A percentile compares a stretch with the other conserved stretches of the same genome.
Conservation (phyloP, 805 yeast genomes). For the Hanseniaspora opuntiae region DNA sequence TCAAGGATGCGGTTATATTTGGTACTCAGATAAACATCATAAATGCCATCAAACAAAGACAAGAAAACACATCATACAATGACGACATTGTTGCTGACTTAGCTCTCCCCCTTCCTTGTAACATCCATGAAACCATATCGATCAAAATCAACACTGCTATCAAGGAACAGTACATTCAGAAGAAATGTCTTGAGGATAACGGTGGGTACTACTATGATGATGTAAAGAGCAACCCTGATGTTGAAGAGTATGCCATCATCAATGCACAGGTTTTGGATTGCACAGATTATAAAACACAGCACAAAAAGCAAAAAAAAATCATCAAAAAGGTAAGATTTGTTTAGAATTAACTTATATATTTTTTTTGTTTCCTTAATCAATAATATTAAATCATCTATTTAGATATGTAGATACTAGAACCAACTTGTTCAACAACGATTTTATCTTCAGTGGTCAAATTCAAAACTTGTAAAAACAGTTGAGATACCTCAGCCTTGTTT, state of each 20-base stretch:
- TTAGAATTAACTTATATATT: neutral
- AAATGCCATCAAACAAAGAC: conserved; percentile 6
- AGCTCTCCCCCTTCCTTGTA: conserved; percentile 10
- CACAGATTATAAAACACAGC: neutral
- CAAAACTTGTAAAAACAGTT: conserved; percentile 8
- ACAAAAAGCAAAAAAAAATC: neutral
- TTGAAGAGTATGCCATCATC: conserved; percentile 11
- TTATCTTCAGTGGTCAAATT: conserved; percentile 5
- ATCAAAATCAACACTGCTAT: conserved; percentile 11
- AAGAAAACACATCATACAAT: neutral
- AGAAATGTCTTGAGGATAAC: conserved; percentile 10
- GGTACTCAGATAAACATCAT: conserved; percentile 13
- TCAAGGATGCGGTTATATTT: conserved; percentile 10
- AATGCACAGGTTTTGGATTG: conserved; percentile 1
- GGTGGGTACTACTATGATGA: conserved; percentile 12
- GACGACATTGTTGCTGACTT: neutral
- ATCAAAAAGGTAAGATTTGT: conserved; percentile 5
- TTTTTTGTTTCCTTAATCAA: neutral
- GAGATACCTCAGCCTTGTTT: conserved; percentile 13
- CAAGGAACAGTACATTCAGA: conserved; percentile 8
- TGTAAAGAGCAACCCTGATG: neutral
- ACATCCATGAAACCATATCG: conserved; percentile 9
- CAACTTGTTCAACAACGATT: conserved; percentile 3
- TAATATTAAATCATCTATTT: neutral
- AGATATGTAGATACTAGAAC: neutral